phyloP scores from a whole-genome alignment of 495 filamentous ascomycete species.

The Stereocaulon alpinum region DNA sequence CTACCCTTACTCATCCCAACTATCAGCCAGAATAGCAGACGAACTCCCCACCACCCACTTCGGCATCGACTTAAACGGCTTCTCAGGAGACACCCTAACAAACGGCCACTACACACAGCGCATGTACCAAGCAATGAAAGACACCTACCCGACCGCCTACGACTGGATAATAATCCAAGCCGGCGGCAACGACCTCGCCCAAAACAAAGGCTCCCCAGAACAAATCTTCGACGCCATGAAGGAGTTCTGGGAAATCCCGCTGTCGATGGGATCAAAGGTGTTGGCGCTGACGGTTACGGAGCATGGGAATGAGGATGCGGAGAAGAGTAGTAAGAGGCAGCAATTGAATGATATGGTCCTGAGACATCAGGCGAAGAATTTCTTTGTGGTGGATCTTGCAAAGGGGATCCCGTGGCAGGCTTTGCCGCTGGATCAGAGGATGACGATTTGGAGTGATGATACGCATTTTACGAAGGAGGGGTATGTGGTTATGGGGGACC shows the following conservation, averaged over 20 bases:
- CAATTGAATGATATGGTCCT: constrained; percentile 44
- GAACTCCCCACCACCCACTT: constrained; percentile 18
- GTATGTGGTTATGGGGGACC: constrained; percentile 48
- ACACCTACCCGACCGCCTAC: constrained; percentile 11
- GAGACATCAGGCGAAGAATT: constrained; percentile 32
- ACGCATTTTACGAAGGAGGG: constrained; percentile 49
- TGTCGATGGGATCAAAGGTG: constrained; percentile 39
- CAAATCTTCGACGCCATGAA: constrained; percentile 35
- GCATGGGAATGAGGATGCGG: constrained; percentile 22
- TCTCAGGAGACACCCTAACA: constrained; percentile 41
- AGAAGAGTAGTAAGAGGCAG: constrained; percentile 25
- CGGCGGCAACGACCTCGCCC: constrained; percentile 49
- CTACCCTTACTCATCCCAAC: constrained; percentile 41
- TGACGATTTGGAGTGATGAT: constrained; percentile 50
- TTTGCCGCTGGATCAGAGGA: constrained; percentile 28
- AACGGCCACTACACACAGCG: constrained; percentile 35
- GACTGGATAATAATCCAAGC: constrained; percentile 41
- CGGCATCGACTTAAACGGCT: constrained; percentile 31
- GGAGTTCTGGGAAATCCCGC: constrained; percentile 36
- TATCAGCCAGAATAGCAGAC: constrained; percentile 21
- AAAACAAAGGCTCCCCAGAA: constrained; percentile 20
- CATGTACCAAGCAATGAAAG: constrained; percentile 36
- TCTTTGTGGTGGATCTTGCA: constrained; percentile 46
- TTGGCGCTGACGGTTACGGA: constrained; percentile 54
- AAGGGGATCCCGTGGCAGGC: constrained; percentile 40